Conservation (phyloP, 768 basidiomycete species). For the Suillus alpinus region DNA sequence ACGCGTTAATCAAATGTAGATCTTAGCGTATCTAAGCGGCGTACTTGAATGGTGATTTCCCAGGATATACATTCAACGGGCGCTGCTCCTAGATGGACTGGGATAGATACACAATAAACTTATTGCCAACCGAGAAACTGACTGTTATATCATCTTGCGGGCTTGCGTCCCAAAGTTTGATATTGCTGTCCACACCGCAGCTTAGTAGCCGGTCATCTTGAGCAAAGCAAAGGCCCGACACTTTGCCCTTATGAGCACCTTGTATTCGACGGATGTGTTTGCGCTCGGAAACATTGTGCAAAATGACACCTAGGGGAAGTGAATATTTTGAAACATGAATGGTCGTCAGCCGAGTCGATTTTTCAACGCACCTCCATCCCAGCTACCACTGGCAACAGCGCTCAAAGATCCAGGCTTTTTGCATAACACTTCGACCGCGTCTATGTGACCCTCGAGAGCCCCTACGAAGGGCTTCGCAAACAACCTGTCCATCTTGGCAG, state of each 20-base stretch:
- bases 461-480: slow-evolving; percentile 97
- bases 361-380: slow-evolving; percentile 81
- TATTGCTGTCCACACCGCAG: slow-evolving; percentile 79
- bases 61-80: slow-evolving; percentile 77
- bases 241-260: slow-evolving; percentile 80
- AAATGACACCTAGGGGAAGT: slow-evolving; percentile 63
- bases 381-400: slow-evolving; percentile 86
- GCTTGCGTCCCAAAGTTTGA: slow-evolving; percentile 75
- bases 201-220: slow-evolving; percentile 62
- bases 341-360: neutral
- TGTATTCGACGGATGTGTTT: slow-evolving; percentile 54
- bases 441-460: slow-evolving; percentile 87
- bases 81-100: slow-evolving; percentile 32
- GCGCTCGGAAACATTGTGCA: slow-evolving; percentile 74
- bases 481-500: slow-evolving; percentile 94
- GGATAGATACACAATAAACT: slow-evolving; percentile 8
- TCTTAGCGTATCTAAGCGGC: slow-evolving; percentile 2
- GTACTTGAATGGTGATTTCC: slow-evolving; percentile 91
- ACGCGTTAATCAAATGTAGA: neutral
- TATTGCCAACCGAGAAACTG: slow-evolving; percentile 10
- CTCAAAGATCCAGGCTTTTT: slow-evolving; percentile 72
- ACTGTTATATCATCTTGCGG: slow-evolving; percentile 39
- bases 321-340: neutral
- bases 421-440: slow-evolving; percentile 86
- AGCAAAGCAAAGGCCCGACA: slow-evolving; percentile 78